phyloP scores from a whole-genome alignment of 306 rosid genomes.

The Hippophae tibetana region DNA sequence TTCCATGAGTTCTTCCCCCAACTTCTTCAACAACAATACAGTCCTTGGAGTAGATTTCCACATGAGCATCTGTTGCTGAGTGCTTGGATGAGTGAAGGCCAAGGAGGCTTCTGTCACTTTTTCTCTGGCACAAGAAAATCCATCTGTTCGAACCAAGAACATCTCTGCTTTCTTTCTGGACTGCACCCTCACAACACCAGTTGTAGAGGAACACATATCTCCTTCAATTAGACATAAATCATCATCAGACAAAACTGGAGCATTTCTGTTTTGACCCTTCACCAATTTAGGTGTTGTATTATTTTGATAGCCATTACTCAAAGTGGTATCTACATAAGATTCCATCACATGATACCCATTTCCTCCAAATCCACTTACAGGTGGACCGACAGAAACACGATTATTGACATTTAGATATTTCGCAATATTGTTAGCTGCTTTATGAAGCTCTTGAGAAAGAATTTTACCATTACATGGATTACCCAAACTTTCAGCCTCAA shows the following conservation, averaged over 20 bases:
- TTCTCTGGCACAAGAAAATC: slow-evolving; percentile 85
- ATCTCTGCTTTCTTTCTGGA: slow-evolving; percentile 97
- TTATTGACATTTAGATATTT: slow-evolving; percentile 25
- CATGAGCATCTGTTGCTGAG: slow-evolving; percentile 98
- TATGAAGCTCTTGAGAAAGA: slow-evolving; percentile 25
- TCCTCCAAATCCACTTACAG: slow-evolving; percentile 37
- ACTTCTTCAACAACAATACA: slow-evolving; percentile 82
- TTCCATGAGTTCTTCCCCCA: slow-evolving; percentile 83
- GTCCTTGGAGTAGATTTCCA: slow-evolving; percentile 95
- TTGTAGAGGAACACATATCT: slow-evolving; percentile 89
- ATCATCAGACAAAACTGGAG: slow-evolving; percentile 32
- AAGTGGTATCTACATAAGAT: slow-evolving; percentile 17
- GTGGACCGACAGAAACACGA: slow-evolving; percentile 32
- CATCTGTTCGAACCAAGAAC: slow-evolving; percentile 95
- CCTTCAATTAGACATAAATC: slow-evolving; percentile 49
- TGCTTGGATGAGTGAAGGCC: slow-evolving; percentile 97
- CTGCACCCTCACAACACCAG: slow-evolving; percentile 96
- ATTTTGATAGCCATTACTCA: slow-evolving; percentile 20
- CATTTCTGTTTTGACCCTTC: slow-evolving; percentile 23
- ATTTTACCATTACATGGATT: slow-evolving; percentile 27
- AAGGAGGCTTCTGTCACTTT: slow-evolving; percentile 89
- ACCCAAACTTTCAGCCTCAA: slow-evolving; percentile 34
- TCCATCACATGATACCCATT: slow-evolving; percentile 25
- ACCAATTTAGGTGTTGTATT: slow-evolving; percentile 26
- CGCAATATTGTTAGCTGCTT: slow-evolving; percentile 28